Conservation (phyloP, 2,329 filamentous ascomycete species). For the Aspergillus phoenicis region DNA sequence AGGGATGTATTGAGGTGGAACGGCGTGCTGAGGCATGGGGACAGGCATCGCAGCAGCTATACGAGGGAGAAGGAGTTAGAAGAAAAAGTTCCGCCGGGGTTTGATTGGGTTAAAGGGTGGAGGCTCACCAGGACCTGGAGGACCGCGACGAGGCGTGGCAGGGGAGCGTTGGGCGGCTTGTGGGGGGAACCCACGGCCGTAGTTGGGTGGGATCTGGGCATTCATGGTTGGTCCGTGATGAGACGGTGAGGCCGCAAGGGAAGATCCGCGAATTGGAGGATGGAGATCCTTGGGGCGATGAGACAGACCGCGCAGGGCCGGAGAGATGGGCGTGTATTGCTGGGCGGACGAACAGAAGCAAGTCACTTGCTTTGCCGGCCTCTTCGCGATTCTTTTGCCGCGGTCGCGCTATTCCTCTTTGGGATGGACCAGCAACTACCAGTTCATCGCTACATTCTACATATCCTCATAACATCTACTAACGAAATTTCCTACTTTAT, state of each 20-base stretch:
- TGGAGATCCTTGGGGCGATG: constrained; percentile 6
- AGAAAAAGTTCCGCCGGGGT: constrained; percentile 9
- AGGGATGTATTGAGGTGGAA: constrained; percentile 42
- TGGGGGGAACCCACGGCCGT: constrained; percentile 45
- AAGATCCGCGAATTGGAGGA: constrained; percentile 1
- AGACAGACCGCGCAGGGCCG: constrained; percentile 15
- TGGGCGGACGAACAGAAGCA: neutral
- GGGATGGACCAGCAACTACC: constrained; percentile 18
- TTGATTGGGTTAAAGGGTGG: constrained; percentile 18
- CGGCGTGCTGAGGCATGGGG: constrained; percentile 40
- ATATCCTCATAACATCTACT: neutral
- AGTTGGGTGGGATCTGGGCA: constrained; percentile 47
- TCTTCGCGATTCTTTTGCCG: constrained; percentile 40
- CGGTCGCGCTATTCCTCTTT: constrained; percentile 40
- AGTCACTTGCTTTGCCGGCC: neutral
- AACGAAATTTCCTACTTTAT: too few species aligned
- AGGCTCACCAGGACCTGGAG: constrained; percentile 41
- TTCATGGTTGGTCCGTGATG: constrained; percentile 34
- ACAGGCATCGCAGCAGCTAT: constrained; percentile 38
- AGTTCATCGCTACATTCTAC: neutral
- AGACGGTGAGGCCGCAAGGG: constrained; percentile 8
- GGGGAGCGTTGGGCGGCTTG: constrained; percentile 44
- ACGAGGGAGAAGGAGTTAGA: constrained; percentile 19
- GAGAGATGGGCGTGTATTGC: constrained; percentile 21
- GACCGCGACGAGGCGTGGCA: constrained; percentile 45